Evolutionary conservation across 257 asterid genomes (phyloP).

Genomic region (Anisodus acutangulus): DNA sequence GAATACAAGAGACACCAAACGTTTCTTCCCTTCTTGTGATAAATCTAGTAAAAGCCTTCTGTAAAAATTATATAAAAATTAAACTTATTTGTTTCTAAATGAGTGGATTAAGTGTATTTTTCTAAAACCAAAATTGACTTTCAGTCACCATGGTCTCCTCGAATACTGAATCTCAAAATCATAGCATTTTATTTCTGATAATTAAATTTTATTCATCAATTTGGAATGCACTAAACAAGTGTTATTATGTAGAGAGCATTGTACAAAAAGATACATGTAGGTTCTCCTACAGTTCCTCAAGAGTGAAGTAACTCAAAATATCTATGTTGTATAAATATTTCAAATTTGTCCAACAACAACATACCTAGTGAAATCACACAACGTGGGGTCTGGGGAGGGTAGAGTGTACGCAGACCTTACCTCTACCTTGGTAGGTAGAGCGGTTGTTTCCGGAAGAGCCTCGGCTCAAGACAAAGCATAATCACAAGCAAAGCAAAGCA

Average conservation of each 20-base stretch:
- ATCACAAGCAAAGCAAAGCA: no score
- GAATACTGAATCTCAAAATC: slow-evolving; percentile 14
- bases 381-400: no score
- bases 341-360: not conserved
- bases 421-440: no score
- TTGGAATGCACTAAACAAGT: slow-evolving; percentile 4
- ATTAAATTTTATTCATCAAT: not conserved
- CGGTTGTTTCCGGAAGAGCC: no score
- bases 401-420: no score
- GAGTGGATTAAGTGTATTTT: not conserved
- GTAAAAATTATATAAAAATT: not conserved
- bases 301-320: not conserved
- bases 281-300: not conserved
- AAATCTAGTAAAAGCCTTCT: not conserved
- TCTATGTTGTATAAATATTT: not conserved
- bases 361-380: no score
- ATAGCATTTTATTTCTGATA: not conserved
- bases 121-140: slow-evolving; percentile 9
- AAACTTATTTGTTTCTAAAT: not conserved
- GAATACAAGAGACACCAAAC: not conserved
- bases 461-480: no score
- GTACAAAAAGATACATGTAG: slow-evolving; percentile 6
- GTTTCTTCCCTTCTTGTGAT: not conserved
- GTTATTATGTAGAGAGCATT: not conserved
- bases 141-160: not conserved